Evolutionary conservation across 1,284 basidiomycete genomes (phyloP), one percentile per base, ranked within the genome.

Genomic region (Mycena sp.): DNA sequence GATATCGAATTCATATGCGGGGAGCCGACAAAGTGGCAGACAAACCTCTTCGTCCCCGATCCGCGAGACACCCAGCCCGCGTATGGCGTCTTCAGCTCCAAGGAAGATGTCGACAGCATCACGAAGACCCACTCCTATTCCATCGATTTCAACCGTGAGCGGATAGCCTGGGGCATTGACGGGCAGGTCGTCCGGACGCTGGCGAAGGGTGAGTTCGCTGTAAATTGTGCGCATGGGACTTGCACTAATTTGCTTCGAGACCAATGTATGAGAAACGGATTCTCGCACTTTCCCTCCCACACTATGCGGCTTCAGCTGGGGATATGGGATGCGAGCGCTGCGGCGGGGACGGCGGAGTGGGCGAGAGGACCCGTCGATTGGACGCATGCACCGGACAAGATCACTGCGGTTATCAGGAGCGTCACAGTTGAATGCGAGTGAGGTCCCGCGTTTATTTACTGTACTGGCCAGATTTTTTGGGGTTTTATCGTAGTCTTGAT

Each of bases 301-400:
- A 70, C 78, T 23, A 78, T 81, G 58, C 56, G 65, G n/a, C 61
- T 63, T 6, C 77, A 78, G 49, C 72, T 81, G 46, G 80, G 83
- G 1, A 83, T 84, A 45, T 85, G 83, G 82, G 83, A 84, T 61
- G 81, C 81, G 4, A 83, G 81, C 61, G 73, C 73, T 32, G 77
- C 80, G 4, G 70, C 70, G 12, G 82, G 82, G 0, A 85, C 83
- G 1, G 76, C 81, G 4, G 75, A 76, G 59, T 84, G 83, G 83
- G 81, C 80, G 17, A 74, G 71, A 28, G 83, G 83, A 9, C 83
- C 83, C 4, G 78, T 84, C 40, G 68, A 83, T 46, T 84, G 82
- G 83, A 63, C 73, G 0, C 64, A 59, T 1, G 74, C 75, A 9
- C 79, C 80, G 4, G 63, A 63, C 5, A 70, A 57, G 38, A 80